Percentiles rank a stretch among this genome's conserved stretches.
These are phyloP conservation scores for Globisporangium okanoganense DNA, from an alignment of 352 stramenopile genomes.

Conservation along the genomic window DNA sequence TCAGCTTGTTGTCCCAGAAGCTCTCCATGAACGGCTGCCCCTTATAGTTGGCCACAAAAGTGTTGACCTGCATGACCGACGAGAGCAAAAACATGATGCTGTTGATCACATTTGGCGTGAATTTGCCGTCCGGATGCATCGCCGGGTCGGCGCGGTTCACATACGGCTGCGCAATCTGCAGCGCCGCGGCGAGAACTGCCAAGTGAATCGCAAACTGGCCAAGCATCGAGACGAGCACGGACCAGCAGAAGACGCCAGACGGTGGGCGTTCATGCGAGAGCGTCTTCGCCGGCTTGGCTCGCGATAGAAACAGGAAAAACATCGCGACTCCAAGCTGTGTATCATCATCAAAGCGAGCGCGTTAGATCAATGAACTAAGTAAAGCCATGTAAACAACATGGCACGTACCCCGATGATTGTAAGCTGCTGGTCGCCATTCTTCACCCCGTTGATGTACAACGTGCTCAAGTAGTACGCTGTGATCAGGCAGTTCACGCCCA, in stretches of 20 bases:
- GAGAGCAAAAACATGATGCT: conserved; percentile 93
- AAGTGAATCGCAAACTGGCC: conserved; percentile 93
- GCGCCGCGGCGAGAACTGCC: conserved; percentile 49
- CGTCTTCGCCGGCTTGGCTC: conserved; percentile 82
- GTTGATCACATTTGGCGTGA: conserved; percentile 94
- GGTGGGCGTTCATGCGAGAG: conserved; percentile 82
- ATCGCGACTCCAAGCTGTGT: conserved; percentile 37
- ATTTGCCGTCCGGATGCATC: conserved; percentile 74
- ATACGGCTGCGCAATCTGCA: conserved; percentile 50
- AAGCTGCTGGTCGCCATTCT: conserved; percentile 93
- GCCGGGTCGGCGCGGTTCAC: conserved; percentile 56
- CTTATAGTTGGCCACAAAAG: conserved; percentile 53
- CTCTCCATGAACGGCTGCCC: conserved; percentile 52
- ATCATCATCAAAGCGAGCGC: background rate
- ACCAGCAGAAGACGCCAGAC: conserved; percentile 83
- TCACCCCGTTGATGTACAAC: conserved; percentile 93
- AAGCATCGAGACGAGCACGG: conserved; percentile 87
- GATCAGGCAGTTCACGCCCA: conserved; percentile 94
- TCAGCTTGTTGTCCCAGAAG: conserved; percentile 37
- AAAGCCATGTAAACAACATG: background rate
- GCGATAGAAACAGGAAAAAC: conserved; percentile 56
- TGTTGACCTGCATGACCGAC: conserved; percentile 56
- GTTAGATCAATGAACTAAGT: background rate
- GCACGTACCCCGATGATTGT: conserved; percentile 39
- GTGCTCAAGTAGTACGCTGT: conserved; percentile 92